A percentile compares a stretch with the other conserved stretches of the same genome.
Evolutionary conservation across 345 rosid genomes (phyloP).

Genomic region (Chamaenerion angustifolium): DNA sequence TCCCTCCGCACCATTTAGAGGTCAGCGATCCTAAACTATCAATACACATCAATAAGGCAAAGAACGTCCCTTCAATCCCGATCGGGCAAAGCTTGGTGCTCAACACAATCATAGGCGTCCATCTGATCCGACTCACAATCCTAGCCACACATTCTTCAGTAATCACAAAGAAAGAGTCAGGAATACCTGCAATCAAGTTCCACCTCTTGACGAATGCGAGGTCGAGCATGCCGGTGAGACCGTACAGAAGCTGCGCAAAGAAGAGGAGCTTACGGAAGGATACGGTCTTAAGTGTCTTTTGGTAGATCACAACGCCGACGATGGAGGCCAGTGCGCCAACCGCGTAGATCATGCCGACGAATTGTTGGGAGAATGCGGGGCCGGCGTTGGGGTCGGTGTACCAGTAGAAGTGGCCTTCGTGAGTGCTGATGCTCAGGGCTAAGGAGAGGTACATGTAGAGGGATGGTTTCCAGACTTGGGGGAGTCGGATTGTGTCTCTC

Average conservation of each 20-base stretch:
- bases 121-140: slow-evolving; percentile 42
- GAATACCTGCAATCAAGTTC: slow-evolving; percentile 52
- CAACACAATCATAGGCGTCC: slow-evolving; percentile 73
- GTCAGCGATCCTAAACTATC: slow-evolving; percentile 48
- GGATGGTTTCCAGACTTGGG: slow-evolving; percentile 84
- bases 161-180: slow-evolving; percentile 62
- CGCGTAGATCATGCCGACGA: slow-evolving; percentile 52
- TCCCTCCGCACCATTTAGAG: slow-evolving; percentile 60
- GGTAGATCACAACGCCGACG: slow-evolving; percentile 60
- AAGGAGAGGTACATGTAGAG: slow-evolving; percentile 60
- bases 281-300: slow-evolving; percentile 45
- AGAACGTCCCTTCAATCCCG: slow-evolving; percentile 75
- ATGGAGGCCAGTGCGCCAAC: slow-evolving; percentile 70
- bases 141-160: slow-evolving; percentile 50
- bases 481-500: slow-evolving; percentile 45
- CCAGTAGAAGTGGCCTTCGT: slow-evolving; percentile 83
- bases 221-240: slow-evolving; percentile 57
- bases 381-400: slow-evolving; percentile 66
- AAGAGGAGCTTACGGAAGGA: slow-evolving; percentile 52
- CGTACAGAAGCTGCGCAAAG: slow-evolving; percentile 49
- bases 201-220: slow-evolving; percentile 52
- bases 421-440: slow-evolving; percentile 65
- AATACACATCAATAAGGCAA: slow-evolving; percentile 65
- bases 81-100: slow-evolving; percentile 65
- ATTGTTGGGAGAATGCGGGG: slow-evolving; percentile 79